phyloP scores from a whole-genome alignment of 768 basidiomycete species.

The Chalciporus piperatus region DNA sequence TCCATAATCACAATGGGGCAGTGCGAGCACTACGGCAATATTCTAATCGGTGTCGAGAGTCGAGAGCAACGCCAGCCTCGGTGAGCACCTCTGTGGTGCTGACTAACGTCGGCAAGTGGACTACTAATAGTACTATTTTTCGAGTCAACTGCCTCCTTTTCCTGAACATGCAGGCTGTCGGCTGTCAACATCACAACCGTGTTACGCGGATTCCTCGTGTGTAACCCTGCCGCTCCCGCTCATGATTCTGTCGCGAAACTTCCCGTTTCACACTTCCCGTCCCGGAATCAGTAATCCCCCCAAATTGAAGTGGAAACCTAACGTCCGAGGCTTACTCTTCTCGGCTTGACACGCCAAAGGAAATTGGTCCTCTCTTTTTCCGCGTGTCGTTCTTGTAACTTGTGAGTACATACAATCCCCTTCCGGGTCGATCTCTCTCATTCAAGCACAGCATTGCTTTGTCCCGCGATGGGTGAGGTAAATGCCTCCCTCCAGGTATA shows the following conservation, averaged over 20 bases:
- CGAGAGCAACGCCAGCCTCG: too few relatives aligned
- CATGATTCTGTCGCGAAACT: conserved; percentile 19
- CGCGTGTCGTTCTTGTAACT: conserved; percentile 7
- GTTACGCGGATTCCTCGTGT: conserved; percentile 25
- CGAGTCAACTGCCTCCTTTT: background rate
- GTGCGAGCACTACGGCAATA: background rate
- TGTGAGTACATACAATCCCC: conserved; percentile 26
- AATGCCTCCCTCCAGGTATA: conserved; percentile 24
- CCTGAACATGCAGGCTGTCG: conserved; percentile 5
- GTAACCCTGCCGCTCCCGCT: conserved; percentile 5
- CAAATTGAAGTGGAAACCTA: conserved; percentile 6
- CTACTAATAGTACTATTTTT: conserved; percentile 13
- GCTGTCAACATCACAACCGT: conserved; percentile 6
- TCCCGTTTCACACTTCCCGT: conserved; percentile 1
- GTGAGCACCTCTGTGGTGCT: background rate
- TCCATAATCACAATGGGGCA: background rate
- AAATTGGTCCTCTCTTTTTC: conserved; percentile 24
- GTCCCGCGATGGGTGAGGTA: conserved; percentile 30
- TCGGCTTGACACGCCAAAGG: conserved; percentile 17
- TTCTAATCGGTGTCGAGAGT: too few relatives aligned
- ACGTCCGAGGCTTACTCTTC: conserved; percentile 10
- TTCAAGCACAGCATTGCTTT: conserved; percentile 21
- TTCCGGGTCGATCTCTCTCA: conserved; percentile 27
- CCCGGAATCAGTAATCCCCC: conserved; percentile 20
- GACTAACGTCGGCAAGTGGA: background rate